Evolutionary conservation across 2,329 filamentous ascomycete genomes (phyloP), one percentile per base, ranked within the genome.

Genomic region (Paracamarosporium sp.): DNA sequence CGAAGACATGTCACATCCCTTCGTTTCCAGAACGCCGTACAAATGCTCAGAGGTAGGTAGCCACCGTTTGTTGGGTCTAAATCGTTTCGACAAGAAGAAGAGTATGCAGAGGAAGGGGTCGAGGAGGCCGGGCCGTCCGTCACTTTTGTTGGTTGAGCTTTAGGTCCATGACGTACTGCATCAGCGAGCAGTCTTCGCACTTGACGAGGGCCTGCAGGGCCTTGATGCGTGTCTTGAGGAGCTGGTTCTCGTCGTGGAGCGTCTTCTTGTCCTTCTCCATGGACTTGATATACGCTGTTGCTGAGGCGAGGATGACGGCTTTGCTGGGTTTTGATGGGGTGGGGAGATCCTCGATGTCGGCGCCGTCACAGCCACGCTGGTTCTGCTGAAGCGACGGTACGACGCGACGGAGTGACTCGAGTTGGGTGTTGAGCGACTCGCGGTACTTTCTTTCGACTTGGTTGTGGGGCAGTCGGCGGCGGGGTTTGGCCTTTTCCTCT

Each of bases 381-480:
- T 69, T 70, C 28, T 78, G 75, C 60, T 79, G 77, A 2, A 80
- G 72, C 1, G 74, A 73, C 0, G 78, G 78, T 0, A 80, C 71
- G 2, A 78, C 71, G 36, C 71, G 60, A 33, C 74, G 73, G 7
- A 81, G 69, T 0, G 76, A 76, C 15, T 81, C 79, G 45, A 81
- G 75, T 56, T 80, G 78, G 1, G 78, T 77, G 67, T 81, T 81
- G 47, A 81, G 73, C 4, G 78, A 80, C 50, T 81, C 78, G 51
- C 79, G 78, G 63, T 81, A 81, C 55, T 80, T 78, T 45, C 78
- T 76, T 60, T 81, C 79, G 52, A 81, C 78, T 59, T 80, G 77
- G 51, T 80, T 81, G 68, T 81, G 79, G 11, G 76, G 76, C 17
- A 77, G 58, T 38, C 76, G 70, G 25, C 72, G 69, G 30, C 72